phyloP scores from a whole-genome alignment of 495 filamentous ascomycete species.

The Aspergillus bertholletiae region DNA sequence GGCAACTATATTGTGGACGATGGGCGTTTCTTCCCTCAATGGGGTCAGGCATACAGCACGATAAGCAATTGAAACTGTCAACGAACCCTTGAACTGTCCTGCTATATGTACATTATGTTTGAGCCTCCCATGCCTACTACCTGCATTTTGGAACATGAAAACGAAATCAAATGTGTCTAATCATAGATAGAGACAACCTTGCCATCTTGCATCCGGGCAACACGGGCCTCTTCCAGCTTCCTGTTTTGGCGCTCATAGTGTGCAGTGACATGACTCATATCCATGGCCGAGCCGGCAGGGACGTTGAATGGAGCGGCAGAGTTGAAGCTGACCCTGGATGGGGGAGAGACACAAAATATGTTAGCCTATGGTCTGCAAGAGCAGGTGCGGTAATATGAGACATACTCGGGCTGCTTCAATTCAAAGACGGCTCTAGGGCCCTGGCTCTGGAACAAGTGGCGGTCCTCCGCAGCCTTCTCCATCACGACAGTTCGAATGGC shows the following conservation, averaged over 20 bases:
- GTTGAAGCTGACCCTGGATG: constrained; percentile 53
- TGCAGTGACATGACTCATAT: constrained; percentile 57
- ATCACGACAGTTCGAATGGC: constrained; percentile 58
- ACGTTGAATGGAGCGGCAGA: constrained; percentile 60
- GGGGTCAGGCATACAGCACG: not conserved
- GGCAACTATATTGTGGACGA: not conserved
- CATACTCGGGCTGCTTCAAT: constrained; percentile 69
- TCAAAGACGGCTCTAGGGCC: constrained; percentile 41
- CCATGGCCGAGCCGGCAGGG: constrained; percentile 54
- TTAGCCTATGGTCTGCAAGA: constrained; percentile 4
- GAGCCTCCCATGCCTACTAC: constrained; percentile 24
- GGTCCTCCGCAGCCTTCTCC: constrained; percentile 67
- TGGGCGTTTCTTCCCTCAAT: not conserved
- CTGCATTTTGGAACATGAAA: constrained; percentile 18
- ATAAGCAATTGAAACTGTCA: constrained; percentile 22
- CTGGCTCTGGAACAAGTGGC: constrained; percentile 61
- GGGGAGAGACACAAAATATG: constrained; percentile 2
- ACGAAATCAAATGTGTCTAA: constrained; percentile 23
- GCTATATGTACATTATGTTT: constrained; percentile 43
- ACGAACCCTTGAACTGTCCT: constrained; percentile 7
- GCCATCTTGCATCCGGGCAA: constrained; percentile 42
- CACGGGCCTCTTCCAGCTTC: constrained; percentile 48
- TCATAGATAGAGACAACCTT: constrained; percentile 43
- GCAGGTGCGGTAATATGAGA: constrained; percentile 9
- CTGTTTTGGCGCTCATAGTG: constrained; percentile 59